Evolutionary conservation across 495 filamentous ascomycete genomes (phyloP).

Genomic region (Penicillium simplicissimum): DNA sequence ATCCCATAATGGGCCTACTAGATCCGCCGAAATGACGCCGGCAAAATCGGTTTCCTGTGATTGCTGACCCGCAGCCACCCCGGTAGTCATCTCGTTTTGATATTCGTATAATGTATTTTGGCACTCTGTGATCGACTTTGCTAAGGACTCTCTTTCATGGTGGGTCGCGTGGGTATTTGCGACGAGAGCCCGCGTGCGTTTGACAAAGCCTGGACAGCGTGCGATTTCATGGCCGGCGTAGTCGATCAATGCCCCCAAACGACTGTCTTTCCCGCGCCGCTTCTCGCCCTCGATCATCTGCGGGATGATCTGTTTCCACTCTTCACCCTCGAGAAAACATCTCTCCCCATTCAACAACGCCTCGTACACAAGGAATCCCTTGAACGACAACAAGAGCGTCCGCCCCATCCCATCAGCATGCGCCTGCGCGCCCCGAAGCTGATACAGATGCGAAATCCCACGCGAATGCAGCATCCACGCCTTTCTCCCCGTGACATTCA

Average conservation of each 20-base stretch:
- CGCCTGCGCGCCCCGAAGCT: constrained; percentile 29
- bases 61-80: neutral
- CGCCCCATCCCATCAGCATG: constrained; percentile 32
- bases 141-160: neutral
- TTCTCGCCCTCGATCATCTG: constrained; percentile 20
- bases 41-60: neutral
- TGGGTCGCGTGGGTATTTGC: neutral
- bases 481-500: constrained; percentile 25
- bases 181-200: constrained; percentile 17
- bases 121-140: neutral
- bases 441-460: constrained; percentile 33
- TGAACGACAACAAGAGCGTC: constrained; percentile 32
- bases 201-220: constrained; percentile 28
- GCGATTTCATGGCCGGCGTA: constrained; percentile 29
- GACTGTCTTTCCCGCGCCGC: constrained; percentile 14
- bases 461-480: constrained; percentile 41
- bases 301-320: constrained; percentile 32
- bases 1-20: neutral
- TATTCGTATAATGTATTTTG: neutral
- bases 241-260: constrained; percentile 25
- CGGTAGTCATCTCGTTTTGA: neutral
- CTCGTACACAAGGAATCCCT: constrained; percentile 34
- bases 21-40: neutral
- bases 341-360: constrained; percentile 26
- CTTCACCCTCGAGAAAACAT: constrained; percentile 32